Evolutionary conservation across 2,329 filamentous ascomycete species (phyloP).

Genomic region (Xylaria hypoxylon): DNA sequence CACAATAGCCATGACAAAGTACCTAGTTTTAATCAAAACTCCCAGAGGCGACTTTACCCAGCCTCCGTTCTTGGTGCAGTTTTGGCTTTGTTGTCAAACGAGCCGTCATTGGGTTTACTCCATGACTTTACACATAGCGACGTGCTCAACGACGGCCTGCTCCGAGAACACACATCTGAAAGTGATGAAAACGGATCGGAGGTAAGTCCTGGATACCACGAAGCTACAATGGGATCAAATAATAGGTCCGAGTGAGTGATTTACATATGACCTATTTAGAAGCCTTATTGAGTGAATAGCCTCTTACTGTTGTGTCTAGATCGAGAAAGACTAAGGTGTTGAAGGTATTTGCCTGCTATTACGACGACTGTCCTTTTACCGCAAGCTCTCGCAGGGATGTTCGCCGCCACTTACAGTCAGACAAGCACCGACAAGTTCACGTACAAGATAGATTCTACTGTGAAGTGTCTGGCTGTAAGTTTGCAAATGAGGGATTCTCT

Average conservation of each 20-base stretch:
- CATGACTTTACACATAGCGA: too few species aligned
- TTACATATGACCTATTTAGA: neutral
- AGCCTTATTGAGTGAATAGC: too few species aligned
- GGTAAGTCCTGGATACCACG: too few species aligned
- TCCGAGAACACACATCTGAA: too few species aligned
- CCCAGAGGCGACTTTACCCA: neutral
- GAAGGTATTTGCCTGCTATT: neutral
- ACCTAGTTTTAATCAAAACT: neutral
- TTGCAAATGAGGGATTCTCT: neutral
- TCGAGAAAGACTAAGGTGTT: neutral
- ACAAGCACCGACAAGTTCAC: neutral
- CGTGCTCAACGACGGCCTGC: too few species aligned
- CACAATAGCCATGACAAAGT: too few species aligned
- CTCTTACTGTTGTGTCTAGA: neutral
- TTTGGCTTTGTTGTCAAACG: neutral
- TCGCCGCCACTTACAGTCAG: neutral
- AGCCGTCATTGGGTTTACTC: too few species aligned
- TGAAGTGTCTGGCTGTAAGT: neutral
- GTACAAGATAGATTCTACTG: neutral
- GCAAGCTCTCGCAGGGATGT: conserved; percentile 11
- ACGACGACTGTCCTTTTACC: neutral
- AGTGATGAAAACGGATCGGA: neutral
- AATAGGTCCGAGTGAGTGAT: neutral
- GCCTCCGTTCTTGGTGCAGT: neutral
- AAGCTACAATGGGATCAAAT: neutral